These are phyloP conservation scores for Kwoniella europaea DNA, from an alignment of 768 basidiomycete species.

Conservation along the genomic window DNA sequence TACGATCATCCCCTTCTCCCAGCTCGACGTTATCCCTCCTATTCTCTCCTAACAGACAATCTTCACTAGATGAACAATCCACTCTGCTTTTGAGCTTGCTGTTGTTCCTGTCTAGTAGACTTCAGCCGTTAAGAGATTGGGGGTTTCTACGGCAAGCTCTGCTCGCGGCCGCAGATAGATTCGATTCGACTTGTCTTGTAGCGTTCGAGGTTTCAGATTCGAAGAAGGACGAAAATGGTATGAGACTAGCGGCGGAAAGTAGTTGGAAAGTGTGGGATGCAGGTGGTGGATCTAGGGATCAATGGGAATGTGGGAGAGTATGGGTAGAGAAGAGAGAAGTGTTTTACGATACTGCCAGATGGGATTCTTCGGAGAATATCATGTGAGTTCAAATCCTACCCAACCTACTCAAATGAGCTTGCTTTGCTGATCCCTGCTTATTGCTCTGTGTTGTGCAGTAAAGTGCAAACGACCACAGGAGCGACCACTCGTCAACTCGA, in stretches of 20 bases:
- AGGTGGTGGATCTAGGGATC: constrained; percentile 59
- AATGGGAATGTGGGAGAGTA: constrained; percentile 92
- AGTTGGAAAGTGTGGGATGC: constrained; percentile 81
- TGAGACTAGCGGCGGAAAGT: constrained; percentile 79
- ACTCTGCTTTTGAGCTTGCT: constrained; percentile 74
- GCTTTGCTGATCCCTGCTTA: background rate
- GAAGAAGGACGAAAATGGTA: constrained; percentile 70
- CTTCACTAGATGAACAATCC: constrained; percentile 66
- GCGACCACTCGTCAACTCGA: constrained; percentile 65
- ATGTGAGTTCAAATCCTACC: constrained; percentile 44
- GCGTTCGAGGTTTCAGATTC: constrained; percentile 88
- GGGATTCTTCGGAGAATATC: constrained; percentile 78
- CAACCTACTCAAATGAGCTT: background rate
- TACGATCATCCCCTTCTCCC: constrained; percentile 66
- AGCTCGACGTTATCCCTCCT: constrained; percentile 68
- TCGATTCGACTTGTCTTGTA: constrained; percentile 81
- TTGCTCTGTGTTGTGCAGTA: constrained; percentile 31
- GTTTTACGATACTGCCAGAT: constrained; percentile 81
- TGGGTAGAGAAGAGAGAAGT: constrained; percentile 96
- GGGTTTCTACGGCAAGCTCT: constrained; percentile 68
- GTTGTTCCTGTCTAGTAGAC: constrained; percentile 70
- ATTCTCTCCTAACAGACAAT: constrained; percentile 56
- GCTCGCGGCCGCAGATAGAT: constrained; percentile 79
- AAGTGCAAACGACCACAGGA: constrained; percentile 48
- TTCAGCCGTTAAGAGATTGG: constrained; percentile 77